phyloP scores from a whole-genome alignment of 169 alveolate genomes.

The Cryptosporidium xiaoi region DNA sequence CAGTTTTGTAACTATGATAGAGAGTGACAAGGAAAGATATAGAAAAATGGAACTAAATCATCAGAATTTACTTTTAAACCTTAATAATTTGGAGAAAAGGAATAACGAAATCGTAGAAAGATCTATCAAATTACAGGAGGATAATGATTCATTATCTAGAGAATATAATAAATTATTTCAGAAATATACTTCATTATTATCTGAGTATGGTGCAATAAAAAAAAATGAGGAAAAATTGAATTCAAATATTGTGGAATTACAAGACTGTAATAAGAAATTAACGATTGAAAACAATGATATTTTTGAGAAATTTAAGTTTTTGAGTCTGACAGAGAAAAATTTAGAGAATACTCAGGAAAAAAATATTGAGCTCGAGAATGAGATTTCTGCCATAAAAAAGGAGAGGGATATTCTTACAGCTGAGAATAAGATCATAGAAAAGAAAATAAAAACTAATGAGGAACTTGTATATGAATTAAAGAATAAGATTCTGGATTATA shows the following conservation, averaged over 20 bases:
- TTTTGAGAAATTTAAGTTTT: conserved; percentile 31
- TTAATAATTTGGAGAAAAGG: conserved; percentile 63
- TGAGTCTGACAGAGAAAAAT: conserved; percentile 34
- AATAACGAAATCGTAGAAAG: conserved; percentile 49
- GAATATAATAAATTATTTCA: conserved; percentile 67
- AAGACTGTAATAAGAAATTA: conserved; percentile 25
- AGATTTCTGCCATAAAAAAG: conserved; percentile 12
- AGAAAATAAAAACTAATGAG: conserved; percentile 17
- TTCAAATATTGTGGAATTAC: conserved; percentile 34
- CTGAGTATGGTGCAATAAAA: conserved; percentile 33
- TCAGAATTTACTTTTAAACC: conserved; percentile 20
- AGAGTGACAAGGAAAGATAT: conserved; percentile 52
- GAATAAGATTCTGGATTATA: conserved; percentile 62
- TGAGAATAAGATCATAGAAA: conserved; percentile 27
- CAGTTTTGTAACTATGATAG: conserved; percentile 34
- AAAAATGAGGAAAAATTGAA: conserved; percentile 61
- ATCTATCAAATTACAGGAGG: conserved; percentile 47
- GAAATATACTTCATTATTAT: conserved; percentile 40
- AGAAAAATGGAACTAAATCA: conserved; percentile 54
- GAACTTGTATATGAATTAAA: conserved; percentile 35
- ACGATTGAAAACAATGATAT: conserved; percentile 15
- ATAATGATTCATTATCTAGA: conserved; percentile 47
- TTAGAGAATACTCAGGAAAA: conserved; percentile 39
- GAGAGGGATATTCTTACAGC: conserved; percentile 56
- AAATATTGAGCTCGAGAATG: conserved; percentile 15